Evolutionary conservation across 78 protist genomes (phyloP).

Genomic region (Cyanophora paradoxa): DNA sequence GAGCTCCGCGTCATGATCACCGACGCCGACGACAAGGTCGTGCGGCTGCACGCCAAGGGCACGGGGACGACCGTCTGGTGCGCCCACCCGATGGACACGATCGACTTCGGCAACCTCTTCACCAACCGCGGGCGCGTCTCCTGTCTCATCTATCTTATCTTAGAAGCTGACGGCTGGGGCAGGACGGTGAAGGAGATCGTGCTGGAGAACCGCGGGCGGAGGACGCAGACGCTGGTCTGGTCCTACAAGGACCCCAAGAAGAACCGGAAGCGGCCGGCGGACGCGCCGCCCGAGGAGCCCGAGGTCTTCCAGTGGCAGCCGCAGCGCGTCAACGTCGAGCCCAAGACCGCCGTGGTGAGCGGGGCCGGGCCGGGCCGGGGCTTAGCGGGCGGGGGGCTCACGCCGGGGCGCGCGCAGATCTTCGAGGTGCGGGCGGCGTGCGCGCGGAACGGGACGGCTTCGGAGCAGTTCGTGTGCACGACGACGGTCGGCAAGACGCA

Average conservation of each 20-base stretch:
- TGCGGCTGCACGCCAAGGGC: constrained; percentile 46
- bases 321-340: background rate
- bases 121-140: constrained; percentile 5
- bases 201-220: constrained; percentile 40
- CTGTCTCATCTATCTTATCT: no score
- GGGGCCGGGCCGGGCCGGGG: no score
- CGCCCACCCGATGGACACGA: background rate
- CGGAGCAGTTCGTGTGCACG: constrained; percentile 25
- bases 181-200: no score
- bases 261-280: background rate
- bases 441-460: background rate
- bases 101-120: constrained; percentile 43
- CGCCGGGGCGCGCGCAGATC: background rate
- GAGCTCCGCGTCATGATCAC: constrained; percentile 31
- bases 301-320: background rate
- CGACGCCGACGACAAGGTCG: constrained; percentile 1
- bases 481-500: background rate
- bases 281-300: background rate
- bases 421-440: constrained; percentile 18
- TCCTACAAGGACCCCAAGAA: background rate
- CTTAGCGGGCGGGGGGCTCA: no score
- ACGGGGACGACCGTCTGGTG: constrained; percentile 34
- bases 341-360: background rate
- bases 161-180: no score
- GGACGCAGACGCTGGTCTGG: constrained; percentile 31